A percentile compares a stretch with the other conserved stretches of the same genome.
Conservation (phyloP, 352 stramenopile species). For the Globisporangium okanoganense region DNA sequence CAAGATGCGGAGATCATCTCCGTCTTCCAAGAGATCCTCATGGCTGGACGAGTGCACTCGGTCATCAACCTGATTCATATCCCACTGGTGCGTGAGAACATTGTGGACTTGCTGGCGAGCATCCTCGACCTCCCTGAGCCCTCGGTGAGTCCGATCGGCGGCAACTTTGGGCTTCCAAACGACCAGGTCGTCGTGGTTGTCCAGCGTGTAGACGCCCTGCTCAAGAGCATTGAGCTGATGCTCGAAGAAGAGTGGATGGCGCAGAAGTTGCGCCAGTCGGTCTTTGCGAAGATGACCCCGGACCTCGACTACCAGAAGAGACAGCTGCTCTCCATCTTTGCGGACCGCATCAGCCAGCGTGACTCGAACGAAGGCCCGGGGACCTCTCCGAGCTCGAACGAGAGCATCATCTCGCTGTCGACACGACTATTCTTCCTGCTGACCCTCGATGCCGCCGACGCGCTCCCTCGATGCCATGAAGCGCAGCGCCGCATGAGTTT, state of each 20-base stretch:
- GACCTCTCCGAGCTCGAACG: conserved; percentile 68
- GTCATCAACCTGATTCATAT: conserved; percentile 75
- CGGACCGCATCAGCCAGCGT: conserved; percentile 57
- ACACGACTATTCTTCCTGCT: conserved; percentile 83
- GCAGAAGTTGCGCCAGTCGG: conserved; percentile 71
- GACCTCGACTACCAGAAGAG: conserved; percentile 79
- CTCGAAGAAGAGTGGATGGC: conserved; percentile 87
- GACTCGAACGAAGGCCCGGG: conserved; percentile 40
- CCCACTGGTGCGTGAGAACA: conserved; percentile 72
- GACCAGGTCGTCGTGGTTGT: conserved; percentile 77
- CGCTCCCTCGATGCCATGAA: conserved; percentile 79
- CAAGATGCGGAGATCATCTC: conserved; percentile 57
- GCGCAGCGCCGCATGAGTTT: conserved; percentile 88
- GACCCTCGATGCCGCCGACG: conserved; percentile 79
- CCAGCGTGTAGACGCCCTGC: conserved; percentile 64
- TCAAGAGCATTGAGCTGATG: conserved; percentile 85
- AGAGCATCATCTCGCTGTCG: conserved; percentile 72
- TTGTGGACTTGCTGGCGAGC: conserved; percentile 80
- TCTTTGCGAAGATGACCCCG: conserved; percentile 71
- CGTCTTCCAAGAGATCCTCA: conserved; percentile 68
- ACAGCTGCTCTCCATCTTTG: conserved; percentile 72
- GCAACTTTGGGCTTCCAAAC: conserved; percentile 55
- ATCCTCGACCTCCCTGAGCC: conserved; percentile 82
- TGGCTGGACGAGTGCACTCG: conserved; percentile 38
- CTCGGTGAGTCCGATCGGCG: conserved; percentile 47